A percentile compares a stretch with the other conserved stretches of the same genome.
phyloP scores from a whole-genome alignment of 148 eudicot species.

The Amaranthus cruentus region DNA sequence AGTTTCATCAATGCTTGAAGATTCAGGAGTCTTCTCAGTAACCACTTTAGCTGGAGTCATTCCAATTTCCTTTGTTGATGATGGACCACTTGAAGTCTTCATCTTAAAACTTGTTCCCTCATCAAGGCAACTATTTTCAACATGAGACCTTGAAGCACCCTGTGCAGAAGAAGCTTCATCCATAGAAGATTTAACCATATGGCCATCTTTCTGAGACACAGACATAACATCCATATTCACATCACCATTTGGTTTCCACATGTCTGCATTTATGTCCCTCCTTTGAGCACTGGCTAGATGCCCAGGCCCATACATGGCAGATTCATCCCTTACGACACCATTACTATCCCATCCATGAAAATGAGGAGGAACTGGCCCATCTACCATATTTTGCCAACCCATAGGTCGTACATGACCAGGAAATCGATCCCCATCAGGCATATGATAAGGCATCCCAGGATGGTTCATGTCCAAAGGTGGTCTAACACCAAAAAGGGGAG shows the following conservation, averaged over 20 bases:
- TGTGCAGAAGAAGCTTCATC: slow-evolving; percentile 52
- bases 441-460: slow-evolving; percentile 61
- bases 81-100: slow-evolving; percentile 31
- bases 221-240: slow-evolving; percentile 35
- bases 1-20: slow-evolving; percentile 38
- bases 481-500: slow-evolving; percentile 65
- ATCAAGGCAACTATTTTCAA: slow-evolving; percentile 28
- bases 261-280: slow-evolving; percentile 55
- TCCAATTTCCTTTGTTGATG: slow-evolving; percentile 34
- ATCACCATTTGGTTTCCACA: slow-evolving; percentile 61
- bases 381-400: slow-evolving; percentile 72
- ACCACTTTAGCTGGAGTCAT: slow-evolving; percentile 28
- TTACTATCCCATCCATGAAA: slow-evolving; percentile 75
- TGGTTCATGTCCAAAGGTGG: slow-evolving; percentile 78
- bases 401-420: slow-evolving; percentile 56
- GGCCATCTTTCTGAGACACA: slow-evolving; percentile 45
- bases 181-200: slow-evolving; percentile 24
- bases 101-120: slow-evolving; percentile 32
- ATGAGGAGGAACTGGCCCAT: slow-evolving; percentile 46
- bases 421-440: slow-evolving; percentile 66
- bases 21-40: slow-evolving; percentile 38
- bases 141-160: slow-evolving; percentile 34
- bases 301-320: slow-evolving; percentile 47
- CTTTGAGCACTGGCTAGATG: slow-evolving; percentile 35
- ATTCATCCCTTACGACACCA: slow-evolving; percentile 60